Evolutionary conservation across 805 yeast genomes (phyloP).

Genomic region (Candida tallmaniae): DNA sequence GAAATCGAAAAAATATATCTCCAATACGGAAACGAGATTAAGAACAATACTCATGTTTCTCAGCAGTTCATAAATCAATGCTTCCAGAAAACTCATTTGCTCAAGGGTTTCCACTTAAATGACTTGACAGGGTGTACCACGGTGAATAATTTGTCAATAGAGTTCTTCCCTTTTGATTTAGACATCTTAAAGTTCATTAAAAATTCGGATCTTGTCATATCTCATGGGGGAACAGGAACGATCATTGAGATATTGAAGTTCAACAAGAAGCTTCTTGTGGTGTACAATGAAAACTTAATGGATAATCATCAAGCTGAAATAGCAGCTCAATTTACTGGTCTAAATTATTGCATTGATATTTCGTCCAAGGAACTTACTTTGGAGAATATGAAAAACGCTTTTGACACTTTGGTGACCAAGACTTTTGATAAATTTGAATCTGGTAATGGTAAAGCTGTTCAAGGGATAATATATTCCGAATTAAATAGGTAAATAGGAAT

Average conservation of each 20-base stretch:
- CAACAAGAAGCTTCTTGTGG: constrained; percentile 57
- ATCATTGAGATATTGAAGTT: constrained; percentile 69
- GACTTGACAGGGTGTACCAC: neutral
- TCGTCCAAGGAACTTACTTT: neutral
- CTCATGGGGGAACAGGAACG: constrained; percentile 94
- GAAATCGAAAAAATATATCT: constrained; percentile 2
- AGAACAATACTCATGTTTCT: constrained; percentile 18
- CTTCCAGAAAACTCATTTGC: constrained; percentile 4
- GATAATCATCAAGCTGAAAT: constrained; percentile 83
- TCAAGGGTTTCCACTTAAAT: neutral
- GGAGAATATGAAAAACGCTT: too few relatives aligned
- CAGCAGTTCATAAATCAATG: constrained; percentile 17
- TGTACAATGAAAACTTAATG: constrained; percentile 70
- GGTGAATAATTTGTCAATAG: neutral
- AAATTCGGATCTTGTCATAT: constrained; percentile 56
- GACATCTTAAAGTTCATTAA: constrained; percentile 34
- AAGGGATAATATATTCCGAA: constrained; percentile 1
- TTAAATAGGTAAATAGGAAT: too few relatives aligned
- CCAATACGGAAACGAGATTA: constrained; percentile 33
- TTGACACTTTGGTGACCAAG: too few relatives aligned
- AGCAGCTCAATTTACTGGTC: constrained; percentile 33
- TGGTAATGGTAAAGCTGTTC: constrained; percentile 1
- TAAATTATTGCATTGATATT: constrained; percentile 11
- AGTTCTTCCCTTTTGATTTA: constrained; percentile 25
- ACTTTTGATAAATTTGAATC: neutral